Evolutionary conservation across 345 rosid genomes (phyloP).

Genomic region (Isatis tinctoria): DNA sequence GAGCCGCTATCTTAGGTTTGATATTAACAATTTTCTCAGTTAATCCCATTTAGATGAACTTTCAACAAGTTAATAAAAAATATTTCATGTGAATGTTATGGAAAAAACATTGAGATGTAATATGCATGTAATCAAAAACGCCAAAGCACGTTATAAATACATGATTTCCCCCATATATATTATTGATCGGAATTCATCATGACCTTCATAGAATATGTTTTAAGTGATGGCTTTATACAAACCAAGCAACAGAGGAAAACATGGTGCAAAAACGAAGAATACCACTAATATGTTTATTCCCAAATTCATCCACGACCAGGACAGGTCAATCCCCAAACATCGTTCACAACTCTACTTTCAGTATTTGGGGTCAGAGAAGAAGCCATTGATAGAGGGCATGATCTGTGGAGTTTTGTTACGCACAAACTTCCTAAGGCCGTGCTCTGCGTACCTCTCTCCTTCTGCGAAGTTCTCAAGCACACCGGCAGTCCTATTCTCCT

Average conservation of each 20-base stretch:
- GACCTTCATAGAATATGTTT: neutral
- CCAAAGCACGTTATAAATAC: neutral
- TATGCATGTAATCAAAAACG: neutral
- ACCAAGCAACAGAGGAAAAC: neutral
- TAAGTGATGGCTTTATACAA: neutral
- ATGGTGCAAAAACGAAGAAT: neutral
- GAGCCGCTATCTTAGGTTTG: too few species aligned
- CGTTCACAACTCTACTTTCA: neutral
- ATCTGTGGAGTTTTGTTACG: slow-evolving; percentile 69
- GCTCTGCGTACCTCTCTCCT: slow-evolving; percentile 69
- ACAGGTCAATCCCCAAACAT: neutral
- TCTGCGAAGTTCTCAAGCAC: slow-evolving; percentile 67
- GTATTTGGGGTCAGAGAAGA: slow-evolving; percentile 67
- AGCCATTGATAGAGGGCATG: slow-evolving; percentile 71
- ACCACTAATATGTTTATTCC: neutral
- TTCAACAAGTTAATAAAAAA: neutral
- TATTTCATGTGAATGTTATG: neutral
- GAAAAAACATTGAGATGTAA: neutral
- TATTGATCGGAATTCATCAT: neutral
- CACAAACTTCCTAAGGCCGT: slow-evolving; percentile 56
- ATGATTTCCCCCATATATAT: neutral
- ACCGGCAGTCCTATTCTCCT: slow-evolving; percentile 74
- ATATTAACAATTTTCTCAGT: too few species aligned
- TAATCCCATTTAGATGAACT: neutral
- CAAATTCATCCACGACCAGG: neutral